Conservation (phyloP, 495 filamentous ascomycete species). For the Penicillium turbatum region DNA sequence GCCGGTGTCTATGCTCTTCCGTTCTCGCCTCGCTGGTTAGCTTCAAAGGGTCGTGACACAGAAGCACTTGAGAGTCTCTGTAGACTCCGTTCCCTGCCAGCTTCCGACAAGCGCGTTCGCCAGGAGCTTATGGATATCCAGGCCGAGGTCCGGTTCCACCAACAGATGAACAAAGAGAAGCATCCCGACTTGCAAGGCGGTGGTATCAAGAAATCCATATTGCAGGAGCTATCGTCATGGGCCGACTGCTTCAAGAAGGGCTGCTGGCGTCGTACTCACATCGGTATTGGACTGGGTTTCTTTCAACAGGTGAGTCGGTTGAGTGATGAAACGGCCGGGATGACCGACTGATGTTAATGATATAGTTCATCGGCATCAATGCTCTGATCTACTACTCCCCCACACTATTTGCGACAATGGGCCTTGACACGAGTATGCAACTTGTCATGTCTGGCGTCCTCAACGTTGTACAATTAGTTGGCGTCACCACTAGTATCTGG, state of each 20-base stretch:
- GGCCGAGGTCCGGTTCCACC: slow-evolving; percentile 48
- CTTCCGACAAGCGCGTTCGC: slow-evolving; percentile 39
- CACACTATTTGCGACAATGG: slow-evolving; percentile 55
- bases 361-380: slow-evolving; percentile 48
- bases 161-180: slow-evolving; percentile 40
- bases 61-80: slow-evolving; percentile 46
- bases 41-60: slow-evolving; percentile 44
- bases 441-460: slow-evolving; percentile 57
- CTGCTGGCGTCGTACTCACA: slow-evolving; percentile 52
- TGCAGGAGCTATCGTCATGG: slow-evolving; percentile 45
- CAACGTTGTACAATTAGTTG: slow-evolving; percentile 51
- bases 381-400: slow-evolving; percentile 55
- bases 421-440: slow-evolving; percentile 51
- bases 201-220: slow-evolving; percentile 25
- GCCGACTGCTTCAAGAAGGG: slow-evolving; percentile 47
- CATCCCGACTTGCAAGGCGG: slow-evolving; percentile 43
- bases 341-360: slow-evolving; percentile 2
- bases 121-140: slow-evolving; percentile 51
- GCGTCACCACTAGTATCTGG: slow-evolving; percentile 45
- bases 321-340: neutral
- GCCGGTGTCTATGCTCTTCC: slow-evolving; percentile 45
- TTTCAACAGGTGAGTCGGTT: slow-evolving; percentile 50
- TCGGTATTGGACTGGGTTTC: slow-evolving; percentile 52
- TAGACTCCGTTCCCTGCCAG: slow-evolving; percentile 41
- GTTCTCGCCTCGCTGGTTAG: slow-evolving; percentile 52